Evolutionary conservation across 495 filamentous ascomycete species (phyloP).

Genomic region (Tuber borchii): DNA sequence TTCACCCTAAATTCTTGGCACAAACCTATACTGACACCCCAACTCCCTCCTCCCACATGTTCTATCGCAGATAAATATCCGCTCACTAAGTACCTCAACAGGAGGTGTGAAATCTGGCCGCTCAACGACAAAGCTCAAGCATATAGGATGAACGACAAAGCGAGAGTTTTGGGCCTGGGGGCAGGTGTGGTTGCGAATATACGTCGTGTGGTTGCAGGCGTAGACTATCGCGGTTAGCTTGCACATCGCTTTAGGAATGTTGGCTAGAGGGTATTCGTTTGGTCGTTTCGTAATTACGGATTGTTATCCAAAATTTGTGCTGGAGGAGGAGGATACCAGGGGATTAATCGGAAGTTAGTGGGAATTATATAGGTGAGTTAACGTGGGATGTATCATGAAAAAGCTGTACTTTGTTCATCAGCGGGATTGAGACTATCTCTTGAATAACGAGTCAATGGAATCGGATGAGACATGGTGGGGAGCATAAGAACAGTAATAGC

Average conservation of each 20-base stretch:
- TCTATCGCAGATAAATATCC: not conserved
- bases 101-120: not conserved
- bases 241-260: not conserved
- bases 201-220: not conserved
- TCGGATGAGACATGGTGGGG: not conserved
- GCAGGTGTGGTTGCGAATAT: not conserved
- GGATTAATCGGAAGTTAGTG: not conserved
- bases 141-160: not conserved
- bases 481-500: not conserved
- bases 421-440: not conserved
- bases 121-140: not conserved
- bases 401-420: not conserved
- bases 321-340: not conserved
- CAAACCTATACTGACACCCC: not conserved
- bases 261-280: not conserved
- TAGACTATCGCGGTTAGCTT: not conserved
- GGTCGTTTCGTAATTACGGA: not conserved
- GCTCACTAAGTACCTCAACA: not conserved
- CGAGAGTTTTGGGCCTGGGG: not conserved
- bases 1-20: not conserved
- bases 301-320: not conserved
- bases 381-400: not conserved
- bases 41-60: not conserved
- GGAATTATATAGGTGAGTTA: not conserved
- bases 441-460: not conserved